Percentiles rank a stretch among this genome's conserved stretches.
Conservation (phyloP, 306 rosid genomes). For the Amphicarpaea edgeworthii region DNA sequence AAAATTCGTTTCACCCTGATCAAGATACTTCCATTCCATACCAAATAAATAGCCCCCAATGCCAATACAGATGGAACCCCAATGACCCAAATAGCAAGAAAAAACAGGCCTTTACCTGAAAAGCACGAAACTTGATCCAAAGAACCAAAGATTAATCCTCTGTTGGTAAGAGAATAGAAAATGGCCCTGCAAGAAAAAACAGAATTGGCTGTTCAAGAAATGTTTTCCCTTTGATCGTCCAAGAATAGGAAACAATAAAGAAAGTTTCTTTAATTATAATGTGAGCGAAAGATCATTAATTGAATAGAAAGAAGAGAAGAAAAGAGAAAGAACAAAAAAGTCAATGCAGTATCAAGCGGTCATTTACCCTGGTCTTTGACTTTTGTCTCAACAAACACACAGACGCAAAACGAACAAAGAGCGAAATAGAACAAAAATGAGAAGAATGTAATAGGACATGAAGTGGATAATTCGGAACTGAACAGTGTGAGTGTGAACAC, state of each 20-base stretch:
- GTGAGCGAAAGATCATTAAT: slow-evolving; percentile 18
- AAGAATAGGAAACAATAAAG: slow-evolving; percentile 40
- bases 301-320: neutral
- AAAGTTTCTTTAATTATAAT: neutral
- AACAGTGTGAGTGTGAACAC: slow-evolving; percentile 16
- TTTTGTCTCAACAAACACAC: slow-evolving; percentile 45
- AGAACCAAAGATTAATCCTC: slow-evolving; percentile 32
- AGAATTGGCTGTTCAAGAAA: neutral
- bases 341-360: slow-evolving; percentile 38
- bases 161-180: slow-evolving; percentile 1
- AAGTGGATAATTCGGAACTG: slow-evolving; percentile 34
- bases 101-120: slow-evolving; percentile 47
- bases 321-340: neutral
- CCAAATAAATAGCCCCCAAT: neutral
- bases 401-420: neutral
- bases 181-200: slow-evolving; percentile 36
- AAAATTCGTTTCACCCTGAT: slow-evolving; percentile 2
- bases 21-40: neutral
- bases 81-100: neutral
- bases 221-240: slow-evolving; percentile 40
- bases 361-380: slow-evolving; percentile 30
- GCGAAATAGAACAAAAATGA: slow-evolving; percentile 13
- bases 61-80: neutral
- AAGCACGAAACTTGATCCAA: slow-evolving; percentile 39
- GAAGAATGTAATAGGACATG: neutral